These are phyloP conservation scores for Pythium vanterpoolii DNA, from an alignment of 352 stramenopile species.

Conservation along the genomic window DNA sequence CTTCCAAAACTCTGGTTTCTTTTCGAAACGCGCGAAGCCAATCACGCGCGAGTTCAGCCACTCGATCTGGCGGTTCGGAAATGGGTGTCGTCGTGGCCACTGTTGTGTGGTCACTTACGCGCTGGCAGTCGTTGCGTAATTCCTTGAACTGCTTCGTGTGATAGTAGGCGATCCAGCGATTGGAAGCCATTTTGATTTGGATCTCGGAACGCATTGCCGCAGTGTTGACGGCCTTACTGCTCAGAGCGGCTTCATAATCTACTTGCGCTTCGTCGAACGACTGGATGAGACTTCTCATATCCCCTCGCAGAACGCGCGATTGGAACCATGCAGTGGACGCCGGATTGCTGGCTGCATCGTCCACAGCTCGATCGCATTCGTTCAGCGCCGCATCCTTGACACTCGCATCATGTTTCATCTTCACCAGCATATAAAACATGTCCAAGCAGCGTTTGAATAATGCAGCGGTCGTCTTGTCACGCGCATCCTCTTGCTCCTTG, in stretches of 20 bases:
- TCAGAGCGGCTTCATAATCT: conserved; percentile 35
- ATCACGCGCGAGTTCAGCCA: conserved; percentile 8
- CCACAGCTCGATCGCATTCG: conserved; percentile 1
- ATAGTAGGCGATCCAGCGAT: conserved; percentile 56
- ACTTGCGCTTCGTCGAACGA: conserved; percentile 24
- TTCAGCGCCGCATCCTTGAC: neutral
- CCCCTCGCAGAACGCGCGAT: neutral
- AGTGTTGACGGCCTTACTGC: neutral
- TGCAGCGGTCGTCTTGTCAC: neutral
- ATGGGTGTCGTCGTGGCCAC: neutral
- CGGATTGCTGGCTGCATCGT: neutral
- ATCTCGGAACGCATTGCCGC: conserved; percentile 17
- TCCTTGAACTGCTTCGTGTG: conserved; percentile 38
- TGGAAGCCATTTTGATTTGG: conserved; percentile 39
- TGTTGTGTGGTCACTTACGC: neutral
- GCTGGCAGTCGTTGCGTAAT: conserved; percentile 33
- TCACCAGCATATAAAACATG: conserved; percentile 5
- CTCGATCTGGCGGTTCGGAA: neutral
- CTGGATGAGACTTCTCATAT: conserved; percentile 3
- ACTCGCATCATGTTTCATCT: conserved; percentile 1
- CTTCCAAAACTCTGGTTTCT: conserved; percentile 11
- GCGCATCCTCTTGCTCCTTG: neutral
- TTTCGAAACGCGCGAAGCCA: conserved; percentile 19
- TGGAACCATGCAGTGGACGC: neutral
- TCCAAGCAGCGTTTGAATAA: neutral